A percentile compares a stretch with the other conserved stretches of the same genome.
phyloP scores from a whole-genome alignment of 1,284 basidiomycete species.

The Trichosporon asahii region DNA sequence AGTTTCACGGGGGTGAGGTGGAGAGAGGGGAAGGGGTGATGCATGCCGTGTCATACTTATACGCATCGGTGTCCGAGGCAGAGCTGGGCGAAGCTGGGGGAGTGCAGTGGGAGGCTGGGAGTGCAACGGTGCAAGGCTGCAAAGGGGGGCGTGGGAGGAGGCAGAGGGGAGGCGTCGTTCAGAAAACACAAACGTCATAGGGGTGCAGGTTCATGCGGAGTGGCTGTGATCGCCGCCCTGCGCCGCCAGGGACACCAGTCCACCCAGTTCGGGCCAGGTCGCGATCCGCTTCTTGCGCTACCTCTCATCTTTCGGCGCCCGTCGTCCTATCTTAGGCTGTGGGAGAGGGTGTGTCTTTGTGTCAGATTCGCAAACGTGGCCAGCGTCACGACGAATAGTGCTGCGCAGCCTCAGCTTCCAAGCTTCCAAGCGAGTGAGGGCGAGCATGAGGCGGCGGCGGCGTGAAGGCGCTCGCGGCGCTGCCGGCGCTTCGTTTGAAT shows the following conservation, averaged over 20 bases:
- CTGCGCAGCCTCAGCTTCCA: no score
- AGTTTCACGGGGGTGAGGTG: not conserved
- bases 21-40: not conserved
- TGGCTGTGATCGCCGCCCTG: not conserved
- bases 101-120: not conserved
- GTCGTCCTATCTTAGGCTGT: not conserved
- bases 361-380: not conserved
- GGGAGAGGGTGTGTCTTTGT: not conserved
- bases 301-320: not conserved
- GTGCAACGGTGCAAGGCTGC: no score
- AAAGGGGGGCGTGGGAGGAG: no score
- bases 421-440: not conserved
- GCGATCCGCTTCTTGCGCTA: not conserved
- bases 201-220: not conserved
- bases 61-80: not conserved
- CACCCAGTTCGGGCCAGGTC: not conserved
- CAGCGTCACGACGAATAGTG: no score
- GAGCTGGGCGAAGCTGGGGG: not conserved
- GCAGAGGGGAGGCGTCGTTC: not conserved
- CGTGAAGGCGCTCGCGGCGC: no score
- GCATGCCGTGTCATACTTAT: not conserved
- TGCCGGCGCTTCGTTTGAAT: not conserved
- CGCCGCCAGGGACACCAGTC: not conserved
- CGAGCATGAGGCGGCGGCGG: not conserved
- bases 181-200: not conserved